Conservation (phyloP, 1,139 yeast genomes). For the Suhomyces ambrosiae region DNA sequence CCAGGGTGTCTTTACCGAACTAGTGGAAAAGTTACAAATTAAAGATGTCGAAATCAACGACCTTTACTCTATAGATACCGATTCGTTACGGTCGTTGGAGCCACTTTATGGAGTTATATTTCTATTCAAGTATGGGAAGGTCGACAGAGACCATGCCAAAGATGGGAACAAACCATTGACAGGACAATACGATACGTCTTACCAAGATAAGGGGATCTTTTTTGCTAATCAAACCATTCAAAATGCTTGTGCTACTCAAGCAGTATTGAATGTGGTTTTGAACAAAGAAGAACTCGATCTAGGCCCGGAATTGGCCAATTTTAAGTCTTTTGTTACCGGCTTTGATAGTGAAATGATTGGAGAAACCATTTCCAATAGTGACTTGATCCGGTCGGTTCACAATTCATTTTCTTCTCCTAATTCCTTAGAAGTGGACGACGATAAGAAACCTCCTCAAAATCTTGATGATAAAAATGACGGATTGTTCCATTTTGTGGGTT, state of each 20-base stretch:
- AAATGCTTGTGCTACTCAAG: slow-evolving; percentile 80
- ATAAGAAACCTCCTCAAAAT: slow-evolving; percentile 29
- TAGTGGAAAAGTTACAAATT: slow-evolving; percentile 61
- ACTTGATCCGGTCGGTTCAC: slow-evolving; percentile 58
- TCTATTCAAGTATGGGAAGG: slow-evolving; percentile 59
- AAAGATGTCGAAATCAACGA: slow-evolving; percentile 62
- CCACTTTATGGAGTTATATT: slow-evolving; percentile 66
- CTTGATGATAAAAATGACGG: slow-evolving; percentile 53
- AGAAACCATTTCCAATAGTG: slow-evolving; percentile 65
- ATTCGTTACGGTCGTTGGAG: slow-evolving; percentile 37
- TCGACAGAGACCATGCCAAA: slow-evolving; percentile 35
- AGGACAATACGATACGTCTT: slow-evolving; percentile 48
- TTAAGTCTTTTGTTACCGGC: slow-evolving; percentile 53
- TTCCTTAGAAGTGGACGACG: slow-evolving; percentile 50
- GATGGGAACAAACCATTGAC: slow-evolving; percentile 37
- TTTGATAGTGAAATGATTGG: slow-evolving; percentile 65
- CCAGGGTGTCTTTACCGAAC: slow-evolving; percentile 69
- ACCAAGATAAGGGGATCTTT: slow-evolving; percentile 44
- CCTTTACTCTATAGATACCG: slow-evolving; percentile 55
- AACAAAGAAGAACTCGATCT: slow-evolving; percentile 43
- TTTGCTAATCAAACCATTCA: slow-evolving; percentile 70
- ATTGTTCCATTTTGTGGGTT: slow-evolving; percentile 65
- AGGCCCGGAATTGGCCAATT: slow-evolving; percentile 53
- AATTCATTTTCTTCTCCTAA: slow-evolving; percentile 64
- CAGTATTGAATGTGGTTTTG: slow-evolving; percentile 61